A percentile compares a stretch with the other conserved stretches of the same genome.
Evolutionary conservation across 345 rosid species (phyloP).

Genomic region (Linum trigynum): DNA sequence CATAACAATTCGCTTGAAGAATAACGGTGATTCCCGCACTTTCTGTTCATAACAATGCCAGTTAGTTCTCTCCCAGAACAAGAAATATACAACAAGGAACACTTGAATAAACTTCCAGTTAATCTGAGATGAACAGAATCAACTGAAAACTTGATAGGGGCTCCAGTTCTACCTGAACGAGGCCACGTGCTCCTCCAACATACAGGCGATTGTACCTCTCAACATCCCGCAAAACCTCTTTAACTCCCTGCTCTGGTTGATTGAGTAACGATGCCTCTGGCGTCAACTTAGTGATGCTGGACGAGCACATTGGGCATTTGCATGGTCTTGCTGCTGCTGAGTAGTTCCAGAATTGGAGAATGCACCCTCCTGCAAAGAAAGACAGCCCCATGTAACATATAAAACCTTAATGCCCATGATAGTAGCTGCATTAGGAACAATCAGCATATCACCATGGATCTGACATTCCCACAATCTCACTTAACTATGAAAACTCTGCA

Average conservation of each 20-base stretch:
- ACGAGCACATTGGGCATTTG: constrained; percentile 84
- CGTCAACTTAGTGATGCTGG: constrained; percentile 41
- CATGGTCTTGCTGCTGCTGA: constrained; percentile 63
- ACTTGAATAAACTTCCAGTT: background rate
- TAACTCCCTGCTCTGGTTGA: constrained; percentile 38
- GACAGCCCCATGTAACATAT: too few relatives aligned
- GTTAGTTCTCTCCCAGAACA: background rate
- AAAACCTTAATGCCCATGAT: background rate
- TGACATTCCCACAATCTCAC: background rate
- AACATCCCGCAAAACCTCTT: constrained; percentile 45
- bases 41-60: constrained; percentile 35
- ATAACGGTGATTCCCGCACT: constrained; percentile 48
- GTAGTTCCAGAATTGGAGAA: constrained; percentile 84
- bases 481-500: background rate
- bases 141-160: background rate
- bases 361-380: constrained; percentile 50
- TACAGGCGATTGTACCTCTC: constrained; percentile 67
- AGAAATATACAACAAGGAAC: background rate
- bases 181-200: constrained; percentile 57
- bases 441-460: background rate
- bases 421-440: background rate
- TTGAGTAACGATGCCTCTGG: constrained; percentile 44
- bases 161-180: constrained; percentile 39
- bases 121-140: background rate
- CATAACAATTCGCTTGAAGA: constrained; percentile 53